Evolutionary conservation across 1,284 basidiomycete genomes (phyloP).

Genomic region (Naganishia albida): DNA sequence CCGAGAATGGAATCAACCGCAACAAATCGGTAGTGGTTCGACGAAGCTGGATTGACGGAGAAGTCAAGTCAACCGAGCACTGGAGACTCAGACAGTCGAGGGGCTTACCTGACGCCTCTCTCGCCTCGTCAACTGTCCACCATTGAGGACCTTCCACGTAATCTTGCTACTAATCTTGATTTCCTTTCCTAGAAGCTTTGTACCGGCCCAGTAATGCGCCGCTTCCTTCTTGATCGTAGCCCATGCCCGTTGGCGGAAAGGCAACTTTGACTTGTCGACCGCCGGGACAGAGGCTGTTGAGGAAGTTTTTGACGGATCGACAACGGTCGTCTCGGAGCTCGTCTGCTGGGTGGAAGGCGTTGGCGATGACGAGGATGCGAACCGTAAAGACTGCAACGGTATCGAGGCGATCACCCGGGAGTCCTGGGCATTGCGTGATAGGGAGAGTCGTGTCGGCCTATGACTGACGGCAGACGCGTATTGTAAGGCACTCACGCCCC

Average conservation of each 20-base stretch:
- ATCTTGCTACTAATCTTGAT: conserved; percentile 85
- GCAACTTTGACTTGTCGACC: conserved; percentile 37
- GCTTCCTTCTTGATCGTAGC: conserved; percentile 94
- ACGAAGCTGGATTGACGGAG: conserved; percentile 63
- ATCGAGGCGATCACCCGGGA: conserved; percentile 18
- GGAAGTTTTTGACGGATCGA: conserved; percentile 4
- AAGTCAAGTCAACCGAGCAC: conserved; percentile 1
- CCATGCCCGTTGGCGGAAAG: conserved; percentile 61
- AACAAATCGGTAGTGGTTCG: conserved; percentile 91
- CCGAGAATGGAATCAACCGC: conserved; percentile 89
- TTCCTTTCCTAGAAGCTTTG: conserved; percentile 91
- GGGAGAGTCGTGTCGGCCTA: not conserved
- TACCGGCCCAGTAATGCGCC: conserved; percentile 95
- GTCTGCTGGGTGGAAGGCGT: conserved; percentile 9
- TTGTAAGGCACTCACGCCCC: not conserved
- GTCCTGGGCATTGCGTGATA: not conserved
- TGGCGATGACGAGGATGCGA: conserved; percentile 14
- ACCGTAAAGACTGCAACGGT: conserved; percentile 28
- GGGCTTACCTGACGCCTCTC: conserved; percentile 82
- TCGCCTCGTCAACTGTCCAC: conserved; percentile 84
- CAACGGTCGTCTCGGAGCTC: not conserved
- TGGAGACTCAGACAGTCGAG: not conserved
- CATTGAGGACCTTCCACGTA: conserved; percentile 88
- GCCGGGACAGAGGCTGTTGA: conserved; percentile 5
- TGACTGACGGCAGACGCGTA: conserved; percentile 16